Base-by-base conservation (phyloP, 2,329 filamentous ascomycete species). In the Aspergillus flavus region DNA sequence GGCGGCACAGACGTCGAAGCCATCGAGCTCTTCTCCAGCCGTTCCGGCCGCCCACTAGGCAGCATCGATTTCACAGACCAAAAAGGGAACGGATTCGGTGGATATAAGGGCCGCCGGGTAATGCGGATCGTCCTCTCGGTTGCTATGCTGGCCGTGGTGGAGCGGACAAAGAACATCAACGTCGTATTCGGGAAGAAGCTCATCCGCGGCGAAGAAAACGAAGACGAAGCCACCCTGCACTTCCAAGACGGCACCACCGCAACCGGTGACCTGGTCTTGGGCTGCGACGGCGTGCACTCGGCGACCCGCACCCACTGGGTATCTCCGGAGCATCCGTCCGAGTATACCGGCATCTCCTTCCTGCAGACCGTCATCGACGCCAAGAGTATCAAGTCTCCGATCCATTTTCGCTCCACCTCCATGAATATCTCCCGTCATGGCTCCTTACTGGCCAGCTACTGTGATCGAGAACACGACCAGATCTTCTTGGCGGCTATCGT, bases 131-230 rank as follows among this genome's bases (percentile, higher is more conserved):
- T 75, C 14, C 72, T 82, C 4, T 76, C 80, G 1, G 64, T 81
- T 7, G 79, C 78, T 2, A 72, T 82, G 77, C 65, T 82, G 59
- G 70, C 74, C 1, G 73, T 79, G 3, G 67, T 77, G 6, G 73
- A 79, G 59, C 76, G 76, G 52, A 68, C 69, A 9, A 68, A 64
- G 9, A 78, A 79, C 60, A 68, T 82, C 21, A 65, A 76, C n/a
- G 66, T 83, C 9, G 67, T 77, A 19, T 83, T 78, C 59, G 78
- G 79, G 5, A 81, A 79, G 69, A 78, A 79, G 57, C 72, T 82
- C 4, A 61, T 75, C 19, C 67, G 67, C 3, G 76, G 77, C 32
- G 68, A 72, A n/a, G 78, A 82, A 62, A 64, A 64, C 0, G 66
- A 72, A 3, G 69, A 74, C 28, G 61, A 68, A 16, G 75, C 79